Base-by-base conservation (phyloP, 164 flowering plant genomes). In the Kalanchoe fedtschenkoi region DNA sequence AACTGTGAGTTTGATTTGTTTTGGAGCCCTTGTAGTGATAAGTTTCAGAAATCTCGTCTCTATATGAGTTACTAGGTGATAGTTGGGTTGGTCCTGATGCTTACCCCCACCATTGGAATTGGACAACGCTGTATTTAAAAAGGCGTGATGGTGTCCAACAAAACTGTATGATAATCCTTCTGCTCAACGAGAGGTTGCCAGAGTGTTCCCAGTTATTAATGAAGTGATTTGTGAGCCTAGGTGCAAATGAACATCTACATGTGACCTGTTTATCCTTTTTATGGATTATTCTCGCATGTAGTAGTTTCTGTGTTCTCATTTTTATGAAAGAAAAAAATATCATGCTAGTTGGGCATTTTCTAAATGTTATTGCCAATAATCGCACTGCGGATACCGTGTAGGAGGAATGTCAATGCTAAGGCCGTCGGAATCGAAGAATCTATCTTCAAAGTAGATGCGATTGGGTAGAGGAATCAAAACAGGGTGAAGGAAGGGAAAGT, bases 161-260 rank as follows among this genome's bases (percentile, higher is more conserved):
- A 0, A 51, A 51, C 32, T 26, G 6, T 6, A 51, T 51, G 14
- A 51, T 51, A 24, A n/a, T n/a, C n/a, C 16, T 26, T 26, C 32
- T 17, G 26, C 32, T 51, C 32, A 26, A 51, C 56, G 24, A 51
- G 56, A 24, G 56, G 56, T 51, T 51, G 56, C 32, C 13, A 51
- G 56, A 51, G 56, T 51, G 56, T 6, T 51, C 2, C 15, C 56
- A 51, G 26, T 51, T 10, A 51, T 51, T 51, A 47, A 22, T 22
- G 29, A 26, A 51, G 32, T 51, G 56, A 51, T 51, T 47, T 47
- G 56, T 51, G 56, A 51, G 32, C 56, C 32, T 32, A 51, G 17
- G 28, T 51, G 56, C 56, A 51, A 51, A 29, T 26, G 17, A 51
- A 51, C 6, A 28, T 51, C 17, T 51, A 32, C 56, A 51, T 13